A percentile compares a stretch with the other conserved stretches of the same genome.
phyloP scores from a whole-genome alignment of 345 rosid species.

The Heritiera fomes region DNA sequence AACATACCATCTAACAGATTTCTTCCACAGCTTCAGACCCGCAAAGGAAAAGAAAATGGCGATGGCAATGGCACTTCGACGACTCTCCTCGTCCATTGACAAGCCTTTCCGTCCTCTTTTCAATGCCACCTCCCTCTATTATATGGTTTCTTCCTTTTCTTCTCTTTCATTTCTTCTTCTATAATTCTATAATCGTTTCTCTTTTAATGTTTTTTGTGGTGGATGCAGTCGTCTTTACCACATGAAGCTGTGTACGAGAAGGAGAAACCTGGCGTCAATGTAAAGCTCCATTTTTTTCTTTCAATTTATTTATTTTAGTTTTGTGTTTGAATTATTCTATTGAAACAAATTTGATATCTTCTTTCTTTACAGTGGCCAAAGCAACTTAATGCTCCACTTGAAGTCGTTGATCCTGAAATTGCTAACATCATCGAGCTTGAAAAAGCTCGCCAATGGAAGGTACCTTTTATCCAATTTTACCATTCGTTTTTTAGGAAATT shows the following conservation, averaged over 20 bases:
- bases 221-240: constrained; percentile 81
- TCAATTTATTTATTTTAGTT: not conserved
- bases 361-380: constrained; percentile 76
- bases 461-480: constrained; percentile 16
- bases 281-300: constrained; percentile 33
- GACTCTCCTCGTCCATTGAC: constrained; percentile 83
- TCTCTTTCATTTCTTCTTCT: not conserved
- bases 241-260: constrained; percentile 89
- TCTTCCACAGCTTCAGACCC: not conserved
- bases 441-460: constrained; percentile 99
- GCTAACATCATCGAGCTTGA: constrained; percentile 95
- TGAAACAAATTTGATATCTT: not conserved
- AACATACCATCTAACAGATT: not conserved
- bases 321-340: not conserved
- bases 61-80: constrained; percentile 73
- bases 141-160: constrained; percentile 47
- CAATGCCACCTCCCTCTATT: constrained; percentile 57
- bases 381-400: constrained; percentile 88
- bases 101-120: constrained; percentile 81
- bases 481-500: not conserved
- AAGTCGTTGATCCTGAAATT: constrained; percentile 91
- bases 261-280: constrained; percentile 69
- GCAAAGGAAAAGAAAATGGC: constrained; percentile 48
- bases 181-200: not conserved
- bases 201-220: constrained; percentile 1